phyloP scores from a whole-genome alignment of 2,329 filamentous ascomycete species.

The Grosmannia huntii region DNA sequence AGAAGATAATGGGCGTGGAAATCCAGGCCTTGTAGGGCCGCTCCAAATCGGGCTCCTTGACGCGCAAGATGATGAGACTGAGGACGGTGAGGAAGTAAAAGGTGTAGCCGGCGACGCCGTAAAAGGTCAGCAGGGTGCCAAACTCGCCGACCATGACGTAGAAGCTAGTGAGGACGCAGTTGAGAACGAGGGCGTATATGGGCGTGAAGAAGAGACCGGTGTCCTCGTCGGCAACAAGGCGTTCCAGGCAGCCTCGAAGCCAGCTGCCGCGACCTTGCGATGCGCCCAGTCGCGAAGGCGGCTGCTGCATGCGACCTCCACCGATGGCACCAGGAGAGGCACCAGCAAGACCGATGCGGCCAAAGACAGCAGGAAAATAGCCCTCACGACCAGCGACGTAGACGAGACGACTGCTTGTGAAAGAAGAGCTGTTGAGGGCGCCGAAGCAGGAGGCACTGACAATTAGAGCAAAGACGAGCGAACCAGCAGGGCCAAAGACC shows the following conservation, averaged over 20 bases:
- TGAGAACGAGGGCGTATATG: conserved; percentile 81
- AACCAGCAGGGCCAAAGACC: conserved; percentile 76
- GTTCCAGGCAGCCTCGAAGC: conserved; percentile 44
- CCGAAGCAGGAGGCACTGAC: conserved; percentile 90
- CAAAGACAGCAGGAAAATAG: conserved; percentile 75
- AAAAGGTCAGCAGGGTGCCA: conserved; percentile 84
- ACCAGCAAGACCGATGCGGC: conserved; percentile 59
- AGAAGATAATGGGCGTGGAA: conserved; percentile 92
- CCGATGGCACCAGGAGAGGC: too few relatives aligned
- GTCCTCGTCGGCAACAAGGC: conserved; percentile 61
- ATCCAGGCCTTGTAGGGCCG: conserved; percentile 95
- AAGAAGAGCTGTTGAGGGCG: conserved; percentile 85
- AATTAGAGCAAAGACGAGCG: conserved; percentile 73
- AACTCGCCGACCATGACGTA: conserved; percentile 89
- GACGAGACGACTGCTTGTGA: conserved; percentile 82
- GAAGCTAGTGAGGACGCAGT: conserved; percentile 55
- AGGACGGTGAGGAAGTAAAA: conserved; percentile 97
- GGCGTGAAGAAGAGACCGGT: conserved; percentile 83
- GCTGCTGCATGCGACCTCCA: background rate
- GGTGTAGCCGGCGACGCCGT: conserved; percentile 90
- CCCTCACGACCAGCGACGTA: conserved; percentile 94
- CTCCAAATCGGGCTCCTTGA: conserved; percentile 76
- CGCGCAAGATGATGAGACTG: conserved; percentile 78
- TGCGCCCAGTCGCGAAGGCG: conserved; percentile 24
- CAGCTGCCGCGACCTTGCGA: conserved; percentile 40